Percentiles rank a stretch among this genome's conserved stretches.
Conservation (phyloP, 148 eudicot genomes). For the Spergularia bocconei region DNA sequence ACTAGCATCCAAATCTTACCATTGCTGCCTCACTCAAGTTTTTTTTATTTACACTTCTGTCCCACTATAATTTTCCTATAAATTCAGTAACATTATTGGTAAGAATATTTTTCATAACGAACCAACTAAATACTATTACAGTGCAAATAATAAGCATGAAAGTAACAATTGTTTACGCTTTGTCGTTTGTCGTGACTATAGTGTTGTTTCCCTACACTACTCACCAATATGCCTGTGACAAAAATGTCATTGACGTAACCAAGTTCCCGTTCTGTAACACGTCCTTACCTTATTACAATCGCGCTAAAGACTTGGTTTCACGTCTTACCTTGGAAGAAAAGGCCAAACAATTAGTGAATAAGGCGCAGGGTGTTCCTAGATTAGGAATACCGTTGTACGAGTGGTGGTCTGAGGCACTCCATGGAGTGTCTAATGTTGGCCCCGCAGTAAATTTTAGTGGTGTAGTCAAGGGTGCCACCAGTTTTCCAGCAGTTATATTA, state of each 20-base stretch:
- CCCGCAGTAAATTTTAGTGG: conserved; percentile 37
- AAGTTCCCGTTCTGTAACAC: conserved; percentile 38
- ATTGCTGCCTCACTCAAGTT: conserved; percentile 13
- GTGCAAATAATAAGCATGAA: neutral
- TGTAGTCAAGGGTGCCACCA: conserved; percentile 49
- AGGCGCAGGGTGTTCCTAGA: conserved; percentile 38
- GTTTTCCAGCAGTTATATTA: conserved; percentile 53
- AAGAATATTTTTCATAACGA: neutral
- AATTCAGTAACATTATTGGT: neutral
- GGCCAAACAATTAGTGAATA: conserved; percentile 37
- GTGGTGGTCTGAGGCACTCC: conserved; percentile 79
- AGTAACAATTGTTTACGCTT: neutral
- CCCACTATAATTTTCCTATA: conserved; percentile 6
- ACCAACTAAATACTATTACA: neutral
- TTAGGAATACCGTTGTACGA: conserved; percentile 49
- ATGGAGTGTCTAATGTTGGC: conserved; percentile 48
- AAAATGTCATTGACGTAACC: neutral
- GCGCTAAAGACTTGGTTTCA: conserved; percentile 45
- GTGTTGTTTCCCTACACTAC: conserved; percentile 22
- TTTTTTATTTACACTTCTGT: neutral
- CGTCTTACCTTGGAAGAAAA: conserved; percentile 48
- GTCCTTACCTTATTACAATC: conserved; percentile 24
- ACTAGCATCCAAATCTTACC: neutral
- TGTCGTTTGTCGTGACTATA: conserved; percentile 23
- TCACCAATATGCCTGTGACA: conserved; percentile 34